A percentile compares a stretch with the other conserved stretches of the same genome.
Conservation (phyloP, 2,329 filamentous ascomycete genomes). For the Aspergillus transmontanensis region DNA sequence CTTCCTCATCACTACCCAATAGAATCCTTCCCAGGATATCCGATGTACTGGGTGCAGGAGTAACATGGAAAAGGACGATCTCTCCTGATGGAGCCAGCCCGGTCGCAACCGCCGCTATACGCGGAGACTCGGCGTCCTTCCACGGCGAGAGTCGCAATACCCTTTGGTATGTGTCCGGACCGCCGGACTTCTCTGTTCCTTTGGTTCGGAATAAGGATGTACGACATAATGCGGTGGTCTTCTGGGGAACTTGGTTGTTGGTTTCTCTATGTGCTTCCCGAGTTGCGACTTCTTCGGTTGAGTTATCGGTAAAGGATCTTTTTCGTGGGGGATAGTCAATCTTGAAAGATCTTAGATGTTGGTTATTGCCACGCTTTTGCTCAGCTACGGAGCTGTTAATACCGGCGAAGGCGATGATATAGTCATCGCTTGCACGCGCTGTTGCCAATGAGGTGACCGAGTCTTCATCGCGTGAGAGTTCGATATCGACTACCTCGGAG, state of each 20-base stretch:
- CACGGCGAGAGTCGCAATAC: conserved; percentile 60
- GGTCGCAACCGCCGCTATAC: conserved; percentile 77
- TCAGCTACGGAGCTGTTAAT: conserved; percentile 79
- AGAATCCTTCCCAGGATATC: conserved; percentile 59
- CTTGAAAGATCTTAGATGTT: conserved; percentile 78
- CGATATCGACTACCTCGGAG: conserved; percentile 69
- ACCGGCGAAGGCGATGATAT: conserved; percentile 67
- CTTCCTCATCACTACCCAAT: conserved; percentile 55
- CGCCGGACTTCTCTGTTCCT: conserved; percentile 32
- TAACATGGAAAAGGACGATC: conserved; percentile 76
- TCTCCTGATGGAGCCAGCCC: conserved; percentile 75
- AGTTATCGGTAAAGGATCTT: conserved; percentile 26
- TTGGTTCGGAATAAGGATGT: conserved; percentile 53
- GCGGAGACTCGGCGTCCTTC: conserved; percentile 54
- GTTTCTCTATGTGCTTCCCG: conserved; percentile 25
- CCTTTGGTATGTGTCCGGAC: conserved; percentile 60
- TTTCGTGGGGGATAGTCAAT: conserved; percentile 58
- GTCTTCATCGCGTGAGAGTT: conserved; percentile 82
- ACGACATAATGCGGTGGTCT: conserved; percentile 53
- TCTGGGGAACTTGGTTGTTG: conserved; percentile 30
- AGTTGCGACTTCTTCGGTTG: conserved; percentile 18
- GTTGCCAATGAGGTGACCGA: conserved; percentile 81
- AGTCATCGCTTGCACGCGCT: conserved; percentile 60
- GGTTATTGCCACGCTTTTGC: conserved; percentile 74
- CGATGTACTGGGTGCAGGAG: conserved; percentile 52